Base-by-base conservation (phyloP, 495 filamentous ascomycete species). In the Geopyxis carbonaria region DNA sequence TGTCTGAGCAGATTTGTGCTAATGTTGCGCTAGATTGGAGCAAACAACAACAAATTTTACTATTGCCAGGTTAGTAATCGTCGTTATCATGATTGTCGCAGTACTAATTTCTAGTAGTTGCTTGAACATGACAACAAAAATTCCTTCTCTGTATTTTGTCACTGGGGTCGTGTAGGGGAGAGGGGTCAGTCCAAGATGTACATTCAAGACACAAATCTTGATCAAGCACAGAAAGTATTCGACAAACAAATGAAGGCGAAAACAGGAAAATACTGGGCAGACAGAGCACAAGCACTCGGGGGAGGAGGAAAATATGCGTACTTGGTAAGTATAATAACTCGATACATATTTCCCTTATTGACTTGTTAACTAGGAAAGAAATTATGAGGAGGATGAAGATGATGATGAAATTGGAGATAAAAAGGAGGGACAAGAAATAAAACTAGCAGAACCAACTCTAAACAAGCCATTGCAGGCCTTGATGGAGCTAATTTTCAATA, bases 131-230 rank as follows among this genome's bases (percentile, higher is more conserved):
- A 54, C 18, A n/a, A 31, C 20, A 31, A 38, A 4, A 42, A 30
- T 22, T 30, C 23, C 42, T 35, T 51, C 5, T 36, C 19, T 0
- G 28, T 33, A 11, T 48, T 39, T 34, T 46, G 35, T 43, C 68
- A 77, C 10, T 87, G 76, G 78, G 83, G 83, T 8, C 68, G 82
- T 11, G 80, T 87, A 5, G 83, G 82, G 0, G 79, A 85, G 41
- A 47, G 38, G 22, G 82, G 82, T 2, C 72, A 80, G 47, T 65
- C 52, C 5, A 63, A 66, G n/a, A n/a, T n/a, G n/a, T n/a, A n/a
- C n/a, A 1, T 40, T 62, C 13, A 45, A 76, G 2, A 63, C 61
- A 2, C 22, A 55, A 21, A 13, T 19, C 6, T 63, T 7, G 33
- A 44, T 13, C 45, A 77, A 5, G 80, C 80, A 0, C 52, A 68